These are phyloP conservation scores for Diphasiastrum complanatum DNA, from an alignment of 83 land plant genomes.

Conservation along the genomic window DNA sequence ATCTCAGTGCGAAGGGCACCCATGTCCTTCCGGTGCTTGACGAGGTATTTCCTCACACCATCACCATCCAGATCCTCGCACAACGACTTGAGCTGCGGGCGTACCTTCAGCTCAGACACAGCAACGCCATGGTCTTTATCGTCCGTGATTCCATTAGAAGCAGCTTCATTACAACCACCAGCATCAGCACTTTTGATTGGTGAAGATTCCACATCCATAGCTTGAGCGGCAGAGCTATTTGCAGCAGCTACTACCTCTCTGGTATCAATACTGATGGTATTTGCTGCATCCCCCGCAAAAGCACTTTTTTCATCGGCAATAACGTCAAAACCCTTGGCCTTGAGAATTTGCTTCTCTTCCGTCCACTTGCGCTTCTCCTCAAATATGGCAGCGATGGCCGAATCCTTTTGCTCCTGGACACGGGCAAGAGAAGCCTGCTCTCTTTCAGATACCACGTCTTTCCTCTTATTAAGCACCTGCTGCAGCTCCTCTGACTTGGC, in stretches of 20 bases:
- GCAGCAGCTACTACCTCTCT: not conserved
- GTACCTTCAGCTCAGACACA: constrained; percentile 4
- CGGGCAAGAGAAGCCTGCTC: constrained; percentile 19
- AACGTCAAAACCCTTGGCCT: not conserved
- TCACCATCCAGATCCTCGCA: constrained; percentile 8
- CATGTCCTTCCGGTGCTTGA: constrained; percentile 1
- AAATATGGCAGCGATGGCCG: constrained; percentile 7
- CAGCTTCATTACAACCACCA: not conserved
- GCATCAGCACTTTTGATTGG: not conserved
- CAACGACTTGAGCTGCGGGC: constrained; percentile 2
- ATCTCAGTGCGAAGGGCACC: constrained; percentile 1
- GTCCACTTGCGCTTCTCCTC: constrained; percentile 10
- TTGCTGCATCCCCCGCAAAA: not conserved
- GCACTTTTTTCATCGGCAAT: not conserved
- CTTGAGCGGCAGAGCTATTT: not conserved
- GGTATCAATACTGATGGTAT: not conserved
- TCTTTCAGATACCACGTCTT: constrained; percentile 1
- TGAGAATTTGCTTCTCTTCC: not conserved
- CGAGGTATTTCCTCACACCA: not conserved
- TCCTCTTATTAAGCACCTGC: not conserved
- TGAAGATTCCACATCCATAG: not conserved
- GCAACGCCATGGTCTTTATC: too few species aligned
- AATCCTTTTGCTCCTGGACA: constrained; percentile 18
- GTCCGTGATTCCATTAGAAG: not conserved
- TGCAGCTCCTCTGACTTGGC: not conserved